Evolutionary conservation across 179 eudicot genomes (phyloP), one percentile per base, ranked within the genome.

Genomic region (Beta corolliflora): DNA sequence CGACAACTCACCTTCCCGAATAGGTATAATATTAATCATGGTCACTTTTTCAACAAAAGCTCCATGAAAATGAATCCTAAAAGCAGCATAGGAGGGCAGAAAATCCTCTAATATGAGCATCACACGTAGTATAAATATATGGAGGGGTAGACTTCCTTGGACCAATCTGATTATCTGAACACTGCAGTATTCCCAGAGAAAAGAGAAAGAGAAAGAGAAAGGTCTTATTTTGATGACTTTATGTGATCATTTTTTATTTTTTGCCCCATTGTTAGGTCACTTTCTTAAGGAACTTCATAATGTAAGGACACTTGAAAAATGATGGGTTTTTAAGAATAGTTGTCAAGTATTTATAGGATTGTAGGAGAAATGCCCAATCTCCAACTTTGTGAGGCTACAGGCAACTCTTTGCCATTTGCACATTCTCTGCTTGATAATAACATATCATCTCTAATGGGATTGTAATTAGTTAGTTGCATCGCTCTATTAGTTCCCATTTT

Each of bases 291-390:
- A 21, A 3, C 23, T 53, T 15, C 53, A 73, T 52, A 29, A 25
- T 52, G 64, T 46, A 54, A 14, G 75, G 46, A 1, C 36, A 68
- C 52, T 53, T 14, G 64, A 54, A 2, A 73, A 73, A 29, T 25
- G 14, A 14, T 53, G 14, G 45, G 60, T 3, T 10, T 7, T 29
- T 73, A 29, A 11, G 25, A 25, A 48, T 44, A 61, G 73, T 14
- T 77, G 73, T 77, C 61, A 50, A 77, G 71, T 54, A 23, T 65
- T 14, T 15, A 29, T 50, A 65, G 72, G 72, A 7, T 64, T 7
- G 72, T 14, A 31, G 77, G 53, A 75, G 10, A 15, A 56, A 41
- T 41, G 64, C 48, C 66, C 23, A 29, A 54, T 63, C 31, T 0
- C 77, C 64, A 74, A 55, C 48, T 23, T 74, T 54, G 64, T 55